phyloP scores from a whole-genome alignment of 345 rosid genomes.

The Limnanthes douglasii region DNA sequence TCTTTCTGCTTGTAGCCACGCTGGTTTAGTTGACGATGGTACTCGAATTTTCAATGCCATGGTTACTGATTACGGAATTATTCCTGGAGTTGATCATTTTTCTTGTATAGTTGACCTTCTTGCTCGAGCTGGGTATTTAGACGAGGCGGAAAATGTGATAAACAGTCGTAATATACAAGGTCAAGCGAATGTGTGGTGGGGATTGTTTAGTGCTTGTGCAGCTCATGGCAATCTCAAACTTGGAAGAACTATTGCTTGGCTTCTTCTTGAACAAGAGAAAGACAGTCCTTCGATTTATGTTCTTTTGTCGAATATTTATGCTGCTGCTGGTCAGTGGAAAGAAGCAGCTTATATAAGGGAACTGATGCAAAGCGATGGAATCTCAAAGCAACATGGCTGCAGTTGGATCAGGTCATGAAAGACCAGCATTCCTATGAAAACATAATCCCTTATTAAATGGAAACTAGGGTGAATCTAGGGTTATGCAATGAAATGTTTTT shows the following conservation, averaged over 20 bases:
- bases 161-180: conserved; percentile 15
- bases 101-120: conserved; percentile 65
- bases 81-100: conserved; percentile 43
- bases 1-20: conserved; percentile 73
- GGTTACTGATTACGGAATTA: conserved; percentile 22
- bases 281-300: conserved; percentile 42
- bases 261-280: conserved; percentile 38
- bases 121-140: conserved; percentile 65
- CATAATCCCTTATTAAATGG: no score
- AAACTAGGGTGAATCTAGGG: no score
- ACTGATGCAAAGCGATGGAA: conserved; percentile 23
- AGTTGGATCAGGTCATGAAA: conserved; percentile 46
- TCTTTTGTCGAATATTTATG: conserved; percentile 55
- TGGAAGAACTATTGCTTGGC: conserved; percentile 33
- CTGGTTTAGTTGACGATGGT: conserved; percentile 50
- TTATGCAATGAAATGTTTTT: no score
- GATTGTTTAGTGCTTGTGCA: conserved; percentile 66
- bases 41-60: conserved; percentile 34
- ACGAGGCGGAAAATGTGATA: conserved; percentile 39
- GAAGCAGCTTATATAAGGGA: conserved; percentile 47
- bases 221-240: conserved; percentile 52
- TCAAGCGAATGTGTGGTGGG: conserved; percentile 35
- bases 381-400: conserved; percentile 37
- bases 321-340: conserved; percentile 66
- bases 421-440: no score